Conservation (phyloP, 371 early-diverging fungal genomes). For the Mortierella sp. region DNA sequence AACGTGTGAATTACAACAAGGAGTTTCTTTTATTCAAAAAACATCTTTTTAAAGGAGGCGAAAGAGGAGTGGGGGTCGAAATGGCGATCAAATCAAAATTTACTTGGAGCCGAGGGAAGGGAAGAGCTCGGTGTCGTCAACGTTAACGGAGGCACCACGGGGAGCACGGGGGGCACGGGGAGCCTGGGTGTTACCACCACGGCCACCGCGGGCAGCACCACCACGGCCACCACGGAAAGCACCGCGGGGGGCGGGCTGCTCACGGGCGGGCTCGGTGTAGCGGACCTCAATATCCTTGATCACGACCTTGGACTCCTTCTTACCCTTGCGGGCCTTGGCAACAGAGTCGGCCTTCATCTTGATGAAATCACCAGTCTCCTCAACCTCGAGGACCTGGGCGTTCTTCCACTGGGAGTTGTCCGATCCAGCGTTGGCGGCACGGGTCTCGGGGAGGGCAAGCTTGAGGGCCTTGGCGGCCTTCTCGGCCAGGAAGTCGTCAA, state of each 20-base stretch:
- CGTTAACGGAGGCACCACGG: conserved; percentile 70
- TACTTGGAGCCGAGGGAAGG: conserved; percentile 81
- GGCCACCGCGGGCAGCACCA: conserved; percentile 44
- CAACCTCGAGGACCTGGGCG: conserved; percentile 76
- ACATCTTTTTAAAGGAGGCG: conserved; percentile 8
- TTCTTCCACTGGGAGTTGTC: conserved; percentile 86
- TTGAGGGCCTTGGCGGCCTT: conserved; percentile 69
- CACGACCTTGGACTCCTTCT: conserved; percentile 70
- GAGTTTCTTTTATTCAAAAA: conserved; percentile 8
- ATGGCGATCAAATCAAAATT: conserved; percentile 20
- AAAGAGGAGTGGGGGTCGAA: neutral
- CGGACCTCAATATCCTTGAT: conserved; percentile 70
- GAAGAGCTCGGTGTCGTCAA: conserved; percentile 83
- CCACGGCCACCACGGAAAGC: conserved; percentile 55
- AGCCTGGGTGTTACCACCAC: conserved; percentile 51
- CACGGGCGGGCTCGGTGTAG: conserved; percentile 63
- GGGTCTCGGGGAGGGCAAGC: conserved; percentile 70
- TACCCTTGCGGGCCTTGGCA: conserved; percentile 61
- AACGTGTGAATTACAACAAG: conserved; percentile 13
- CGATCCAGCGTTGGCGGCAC: conserved; percentile 88
- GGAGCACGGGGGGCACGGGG: conserved; percentile 58
- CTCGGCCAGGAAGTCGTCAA: conserved; percentile 85
- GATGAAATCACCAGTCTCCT: conserved; percentile 73
- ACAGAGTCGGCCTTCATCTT: conserved; percentile 70
- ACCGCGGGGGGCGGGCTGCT: conserved; percentile 55